phyloP scores from a whole-genome alignment of 2,329 filamentous ascomycete species.

The Stemphylium lycopersici region DNA sequence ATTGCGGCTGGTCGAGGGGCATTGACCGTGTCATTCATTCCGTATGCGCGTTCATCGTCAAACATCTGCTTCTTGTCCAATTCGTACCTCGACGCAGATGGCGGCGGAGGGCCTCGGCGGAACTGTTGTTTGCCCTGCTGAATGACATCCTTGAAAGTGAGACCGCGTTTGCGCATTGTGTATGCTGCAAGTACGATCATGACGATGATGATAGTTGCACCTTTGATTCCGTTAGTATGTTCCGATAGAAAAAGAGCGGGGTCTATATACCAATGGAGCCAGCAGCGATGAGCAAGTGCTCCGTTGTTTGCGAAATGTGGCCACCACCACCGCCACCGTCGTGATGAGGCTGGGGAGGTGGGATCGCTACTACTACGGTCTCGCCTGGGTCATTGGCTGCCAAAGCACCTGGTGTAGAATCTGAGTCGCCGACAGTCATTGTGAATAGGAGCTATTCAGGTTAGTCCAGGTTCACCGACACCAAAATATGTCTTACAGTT shows the following conservation, averaged over 20 bases:
- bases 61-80: conserved; percentile 37
- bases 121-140: conserved; percentile 32
- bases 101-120: conserved; percentile 29
- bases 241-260: too few relatives aligned
- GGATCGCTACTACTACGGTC: conserved; percentile 33
- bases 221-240: conserved; percentile 35
- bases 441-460: conserved; percentile 30
- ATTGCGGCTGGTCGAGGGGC: conserved; percentile 31
- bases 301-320: conserved; percentile 44
- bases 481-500: conserved; percentile 25
- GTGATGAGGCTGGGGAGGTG: conserved; percentile 20
- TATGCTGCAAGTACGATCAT: conserved; percentile 46
- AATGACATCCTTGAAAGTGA: conserved; percentile 39
- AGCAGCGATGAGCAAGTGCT: conserved; percentile 49
- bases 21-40: conserved; percentile 31
- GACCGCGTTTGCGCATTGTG: conserved; percentile 47
- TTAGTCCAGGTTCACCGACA: conserved; percentile 19
- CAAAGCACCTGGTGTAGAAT: conserved; percentile 25
- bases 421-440: conserved; percentile 24
- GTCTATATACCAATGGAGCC: conserved; percentile 46
- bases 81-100: conserved; percentile 26
- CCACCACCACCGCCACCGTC: conserved; percentile 18
- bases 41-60: conserved; percentile 31
- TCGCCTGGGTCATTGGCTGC: conserved; percentile 32
- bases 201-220: conserved; percentile 48